Evolutionary conservation across 2,329 filamentous ascomycete species (phyloP).

Genomic region (Triangularia setosa): DNA sequence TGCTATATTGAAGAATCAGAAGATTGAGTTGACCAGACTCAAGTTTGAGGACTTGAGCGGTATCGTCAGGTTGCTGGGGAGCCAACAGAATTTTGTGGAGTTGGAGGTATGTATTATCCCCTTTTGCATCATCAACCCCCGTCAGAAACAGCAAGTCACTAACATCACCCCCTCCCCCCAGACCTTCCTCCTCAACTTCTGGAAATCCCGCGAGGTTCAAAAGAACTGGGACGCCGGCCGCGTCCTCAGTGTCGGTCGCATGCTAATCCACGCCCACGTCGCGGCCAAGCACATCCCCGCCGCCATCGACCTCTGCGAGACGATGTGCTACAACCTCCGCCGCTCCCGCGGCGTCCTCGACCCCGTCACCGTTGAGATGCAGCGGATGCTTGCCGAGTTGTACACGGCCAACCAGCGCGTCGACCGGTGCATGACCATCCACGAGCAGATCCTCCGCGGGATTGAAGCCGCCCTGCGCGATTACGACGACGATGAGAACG

Average conservation of each 20-base stretch:
- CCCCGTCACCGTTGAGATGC: conserved; percentile 27
- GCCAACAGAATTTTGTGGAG: conserved; percentile 43
- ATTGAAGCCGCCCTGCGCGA: conserved; percentile 21
- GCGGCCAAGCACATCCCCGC: conserved; percentile 27
- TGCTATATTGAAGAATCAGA: conserved; percentile 36
- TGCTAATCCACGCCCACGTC: conserved; percentile 33
- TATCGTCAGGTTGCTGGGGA: conserved; percentile 44
- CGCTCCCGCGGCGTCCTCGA: conserved; percentile 32
- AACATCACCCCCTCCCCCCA: conserved; percentile 9
- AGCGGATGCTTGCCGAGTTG: conserved; percentile 30
- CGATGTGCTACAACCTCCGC: conserved; percentile 34
- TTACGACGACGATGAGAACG: neutral
- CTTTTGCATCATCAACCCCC: too few relatives aligned
- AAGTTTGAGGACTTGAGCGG: conserved; percentile 42
- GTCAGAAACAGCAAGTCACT: conserved; percentile 8
- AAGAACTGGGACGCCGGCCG: conserved; percentile 30
- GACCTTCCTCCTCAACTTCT: conserved; percentile 30
- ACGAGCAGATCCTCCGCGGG: conserved; percentile 30
- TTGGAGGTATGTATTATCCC: conserved; percentile 34
- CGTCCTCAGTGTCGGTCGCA: conserved; percentile 30
- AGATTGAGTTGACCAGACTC: conserved; percentile 43
- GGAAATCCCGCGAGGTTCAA: conserved; percentile 34
- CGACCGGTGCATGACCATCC: conserved; percentile 30
- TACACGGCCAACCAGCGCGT: conserved; percentile 26
- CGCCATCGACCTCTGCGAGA: conserved; percentile 31